phyloP scores from a whole-genome alignment of 23 red algal genomes.

The Pyropia haitanensis region DNA sequence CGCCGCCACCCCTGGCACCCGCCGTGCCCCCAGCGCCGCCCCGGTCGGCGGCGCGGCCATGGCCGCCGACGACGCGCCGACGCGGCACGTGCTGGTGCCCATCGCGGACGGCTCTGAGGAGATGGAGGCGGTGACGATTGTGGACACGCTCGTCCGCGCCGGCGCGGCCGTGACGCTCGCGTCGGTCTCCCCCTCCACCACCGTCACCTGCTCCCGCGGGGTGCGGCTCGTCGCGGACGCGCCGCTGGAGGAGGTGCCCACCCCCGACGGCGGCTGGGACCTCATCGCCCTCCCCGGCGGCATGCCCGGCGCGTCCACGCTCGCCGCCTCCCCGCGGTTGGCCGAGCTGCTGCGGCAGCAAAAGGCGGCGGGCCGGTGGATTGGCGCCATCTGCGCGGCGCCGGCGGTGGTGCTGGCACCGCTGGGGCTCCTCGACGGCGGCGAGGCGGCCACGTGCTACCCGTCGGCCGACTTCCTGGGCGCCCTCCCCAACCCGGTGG shows the following conservation, averaged over 20 bases:
- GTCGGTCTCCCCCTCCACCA: constrained; percentile 54
- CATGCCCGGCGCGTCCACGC: constrained; percentile 81
- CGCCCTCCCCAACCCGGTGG: constrained; percentile 39
- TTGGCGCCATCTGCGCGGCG: constrained; percentile 89
- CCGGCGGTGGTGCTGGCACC: constrained; percentile 78
- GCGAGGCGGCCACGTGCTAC: constrained; percentile 77
- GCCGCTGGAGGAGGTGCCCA: constrained; percentile 21
- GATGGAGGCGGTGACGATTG: constrained; percentile 65
- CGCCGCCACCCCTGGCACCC: no score
- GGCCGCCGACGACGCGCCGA: background rate
- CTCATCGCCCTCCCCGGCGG: constrained; percentile 76
- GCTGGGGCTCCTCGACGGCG: constrained; percentile 54
- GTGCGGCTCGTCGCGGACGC: constrained; percentile 71
- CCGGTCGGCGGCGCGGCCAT: no score
- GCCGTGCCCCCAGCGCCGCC: no score
- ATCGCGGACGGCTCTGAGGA: constrained; percentile 85
- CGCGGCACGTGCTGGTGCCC: constrained; percentile 59
- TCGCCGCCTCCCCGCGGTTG: constrained; percentile 42
- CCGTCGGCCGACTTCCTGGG: constrained; percentile 59
- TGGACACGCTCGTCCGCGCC: constrained; percentile 87
- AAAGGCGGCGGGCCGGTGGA: constrained; percentile 7
- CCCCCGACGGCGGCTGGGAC: constrained; percentile 28
- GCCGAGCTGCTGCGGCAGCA: constrained; percentile 33
- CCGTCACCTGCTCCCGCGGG: constrained; percentile 62
- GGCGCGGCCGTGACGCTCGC: constrained; percentile 86